These are phyloP conservation scores for Diaporthe humulicola DNA, from an alignment of 2,329 filamentous ascomycete species.

Conservation along the genomic window DNA sequence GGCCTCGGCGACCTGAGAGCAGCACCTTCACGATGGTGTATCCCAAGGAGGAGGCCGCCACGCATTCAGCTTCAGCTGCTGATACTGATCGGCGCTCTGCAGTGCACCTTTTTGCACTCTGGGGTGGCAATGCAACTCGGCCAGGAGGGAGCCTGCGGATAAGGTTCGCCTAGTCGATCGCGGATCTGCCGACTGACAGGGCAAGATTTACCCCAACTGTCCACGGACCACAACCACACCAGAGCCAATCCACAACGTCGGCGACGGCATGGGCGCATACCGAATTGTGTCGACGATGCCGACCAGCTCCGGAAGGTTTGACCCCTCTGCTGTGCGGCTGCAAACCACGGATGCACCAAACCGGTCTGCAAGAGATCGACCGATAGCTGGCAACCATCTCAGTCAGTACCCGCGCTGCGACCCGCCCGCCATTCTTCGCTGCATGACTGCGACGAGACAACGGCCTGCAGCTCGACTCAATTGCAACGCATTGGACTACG, in stretches of 20 bases:
- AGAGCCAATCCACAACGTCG: background rate
- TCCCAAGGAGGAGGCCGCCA: background rate
- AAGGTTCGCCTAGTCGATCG: conserved; percentile 29
- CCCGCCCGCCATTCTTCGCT: background rate
- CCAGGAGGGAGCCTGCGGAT: conserved; percentile 23
- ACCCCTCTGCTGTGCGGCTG: background rate
- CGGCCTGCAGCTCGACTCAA: background rate
- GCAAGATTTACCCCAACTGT: conserved; percentile 22
- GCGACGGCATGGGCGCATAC: background rate
- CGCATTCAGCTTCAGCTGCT: background rate
- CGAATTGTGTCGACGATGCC: background rate
- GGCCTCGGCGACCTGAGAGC: background rate
- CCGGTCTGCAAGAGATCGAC: background rate
- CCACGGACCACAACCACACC: conserved; percentile 6
- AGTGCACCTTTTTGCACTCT: background rate
- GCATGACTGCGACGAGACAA: background rate
- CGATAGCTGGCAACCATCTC: background rate
- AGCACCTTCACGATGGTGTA: background rate
- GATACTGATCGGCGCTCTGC: background rate
- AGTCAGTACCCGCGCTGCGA: background rate
- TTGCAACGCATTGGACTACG: background rate
- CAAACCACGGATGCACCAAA: too few relatives aligned
- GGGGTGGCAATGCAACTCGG: background rate
- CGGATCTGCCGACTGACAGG: conserved; percentile 21
- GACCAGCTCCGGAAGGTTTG: background rate